Conservation (phyloP, 202 grass and related monocot species). For the Panicum virgatum region DNA sequence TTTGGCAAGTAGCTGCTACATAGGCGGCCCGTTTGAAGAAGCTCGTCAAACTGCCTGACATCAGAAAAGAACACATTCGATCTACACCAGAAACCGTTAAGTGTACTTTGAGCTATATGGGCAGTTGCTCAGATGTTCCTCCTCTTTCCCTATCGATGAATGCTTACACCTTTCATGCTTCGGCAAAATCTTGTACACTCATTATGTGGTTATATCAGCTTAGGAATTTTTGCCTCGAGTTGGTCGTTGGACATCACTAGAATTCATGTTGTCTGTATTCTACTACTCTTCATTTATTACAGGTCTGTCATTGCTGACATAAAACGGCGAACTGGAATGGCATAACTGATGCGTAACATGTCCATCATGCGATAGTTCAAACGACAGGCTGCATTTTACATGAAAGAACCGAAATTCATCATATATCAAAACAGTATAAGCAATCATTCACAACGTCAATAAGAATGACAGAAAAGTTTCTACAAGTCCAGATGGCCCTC, state of each 20-base stretch:
- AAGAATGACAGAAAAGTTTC: background rate
- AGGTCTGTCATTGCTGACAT: background rate
- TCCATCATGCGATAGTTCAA: background rate
- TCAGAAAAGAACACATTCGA: background rate
- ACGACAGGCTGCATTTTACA: background rate
- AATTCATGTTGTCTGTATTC: background rate
- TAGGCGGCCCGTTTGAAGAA: background rate
- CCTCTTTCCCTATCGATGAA: background rate
- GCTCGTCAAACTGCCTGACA: constrained; percentile 19
- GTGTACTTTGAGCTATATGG: background rate
- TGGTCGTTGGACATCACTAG: background rate
- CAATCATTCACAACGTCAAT: background rate
- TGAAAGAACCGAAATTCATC: background rate
- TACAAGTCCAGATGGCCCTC: background rate
- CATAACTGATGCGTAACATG: background rate
- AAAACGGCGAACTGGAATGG: background rate
- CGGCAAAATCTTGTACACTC: background rate
- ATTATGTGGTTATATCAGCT: background rate
- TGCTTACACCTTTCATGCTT: background rate
- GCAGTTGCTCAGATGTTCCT: background rate
- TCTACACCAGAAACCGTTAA: constrained; percentile 23
- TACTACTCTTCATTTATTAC: background rate
- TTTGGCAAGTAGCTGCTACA: constrained; percentile 32
- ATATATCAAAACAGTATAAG: background rate
- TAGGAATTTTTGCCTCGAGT: constrained; percentile 1